Evolutionary conservation across 345 rosid species (phyloP), one percentile per base, ranked within the genome.

Genomic region (Dipteronia sinensis): DNA sequence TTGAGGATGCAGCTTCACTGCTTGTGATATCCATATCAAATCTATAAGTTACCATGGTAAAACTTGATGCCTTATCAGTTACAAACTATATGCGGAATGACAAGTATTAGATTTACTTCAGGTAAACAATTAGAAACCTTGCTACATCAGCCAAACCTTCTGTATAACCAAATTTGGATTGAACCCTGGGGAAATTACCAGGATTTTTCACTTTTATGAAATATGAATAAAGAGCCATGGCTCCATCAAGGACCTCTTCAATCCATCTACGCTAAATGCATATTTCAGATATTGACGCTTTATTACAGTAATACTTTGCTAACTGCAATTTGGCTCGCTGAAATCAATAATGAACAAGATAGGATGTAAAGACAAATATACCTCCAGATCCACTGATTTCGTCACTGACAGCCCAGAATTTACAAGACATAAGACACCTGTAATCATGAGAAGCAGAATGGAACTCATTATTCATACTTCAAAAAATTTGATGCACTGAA

Each of bases 401-500:
- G 82, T 83, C 63, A 88, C 80, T 22, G 88, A 81, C 73, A 87
- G 58, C 22, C 81, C 89, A 69, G 66, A 79, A 78, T 84, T 84
- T 77, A 94, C 70, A 59, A 90, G 85, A 85, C 90, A 81, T 64
- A 94, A 80, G 68, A 90, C 79, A 80, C 95, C 98, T 91, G 89
- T 78, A 78, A 74, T 76, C 77, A 69, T 29, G 81, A 69, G 9
- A 58, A 77, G 53, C 9, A 74, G 7, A 76, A 74, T 72, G 58
- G 72, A 17, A 69, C 20, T 78, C 67, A 77, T 46, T 23, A 44
- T 55, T 27, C 47, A 67, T 40, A 31, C 66, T 77, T 76, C 74
- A 77, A 58, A 67, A 81, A 38, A 51, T 51, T 64, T 68, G 76
- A 77, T 46, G 38, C 40, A 61, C 22, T 77, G 22, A 63, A 82